These are phyloP conservation scores for Scenedesmus sp. DNA, from an alignment of 163 green algal genomes.

Conservation along the genomic window DNA sequence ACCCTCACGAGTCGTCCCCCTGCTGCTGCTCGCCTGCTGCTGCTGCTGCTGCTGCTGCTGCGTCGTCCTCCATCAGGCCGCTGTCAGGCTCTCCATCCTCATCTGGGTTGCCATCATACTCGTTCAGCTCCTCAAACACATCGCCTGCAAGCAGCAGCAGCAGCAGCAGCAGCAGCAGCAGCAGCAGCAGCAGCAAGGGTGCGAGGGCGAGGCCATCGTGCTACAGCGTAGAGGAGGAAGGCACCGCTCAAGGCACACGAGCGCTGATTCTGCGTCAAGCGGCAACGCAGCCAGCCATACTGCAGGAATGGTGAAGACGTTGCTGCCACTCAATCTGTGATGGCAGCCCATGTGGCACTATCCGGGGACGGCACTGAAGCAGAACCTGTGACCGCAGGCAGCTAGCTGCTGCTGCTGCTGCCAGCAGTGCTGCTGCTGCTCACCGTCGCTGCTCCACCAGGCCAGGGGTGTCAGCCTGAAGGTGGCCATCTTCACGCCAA, in stretches of 20 bases:
- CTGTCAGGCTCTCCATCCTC: constrained; percentile 43
- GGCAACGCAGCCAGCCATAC: too few relatives aligned
- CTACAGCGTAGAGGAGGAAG: too few relatives aligned
- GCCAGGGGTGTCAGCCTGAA: constrained; percentile 84
- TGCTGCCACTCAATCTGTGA: too few relatives aligned
- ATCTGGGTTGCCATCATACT: constrained; percentile 37
- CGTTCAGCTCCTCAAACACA: constrained; percentile 40
- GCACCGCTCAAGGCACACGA: too few relatives aligned
- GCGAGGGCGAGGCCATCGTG: too few relatives aligned
- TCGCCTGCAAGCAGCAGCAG: constrained; percentile 58
- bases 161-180: neutral
- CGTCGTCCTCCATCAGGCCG: constrained; percentile 30
- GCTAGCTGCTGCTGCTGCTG: neutral
- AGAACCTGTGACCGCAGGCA: neutral
- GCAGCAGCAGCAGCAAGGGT: neutral
- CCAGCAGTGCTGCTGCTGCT: neutral
- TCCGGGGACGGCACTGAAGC: too few relatives aligned
- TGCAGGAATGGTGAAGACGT: too few relatives aligned
- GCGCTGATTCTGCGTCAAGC: too few relatives aligned
- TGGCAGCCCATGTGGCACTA: neutral
- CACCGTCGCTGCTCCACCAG: constrained; percentile 59
- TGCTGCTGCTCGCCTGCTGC: constrained; percentile 2
- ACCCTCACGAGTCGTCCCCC: neutral
- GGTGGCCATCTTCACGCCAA: constrained; percentile 88
- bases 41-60: constrained; percentile 32